phyloP scores from a whole-genome alignment of 371 early-diverging fungal species.

The Rhizopus microsporus region DNA sequence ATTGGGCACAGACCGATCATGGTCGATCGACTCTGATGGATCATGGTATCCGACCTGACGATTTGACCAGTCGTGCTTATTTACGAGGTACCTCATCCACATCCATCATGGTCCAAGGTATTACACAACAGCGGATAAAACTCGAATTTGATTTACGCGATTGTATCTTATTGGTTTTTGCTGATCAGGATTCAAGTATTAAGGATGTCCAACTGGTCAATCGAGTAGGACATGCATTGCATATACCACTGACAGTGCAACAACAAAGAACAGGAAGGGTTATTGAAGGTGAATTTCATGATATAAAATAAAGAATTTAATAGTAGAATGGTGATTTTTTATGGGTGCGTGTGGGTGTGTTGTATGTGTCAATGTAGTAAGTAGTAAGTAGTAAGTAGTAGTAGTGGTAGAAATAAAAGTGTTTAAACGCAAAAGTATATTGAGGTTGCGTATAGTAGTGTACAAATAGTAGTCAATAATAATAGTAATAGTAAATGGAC shows the following conservation, averaged over 20 bases:
- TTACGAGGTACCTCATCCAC: slow-evolving; percentile 7
- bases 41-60: slow-evolving; percentile 16
- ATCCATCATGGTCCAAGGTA: neutral
- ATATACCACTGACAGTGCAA: slow-evolving; percentile 1
- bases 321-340: neutral
- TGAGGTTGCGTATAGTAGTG: too few species aligned
- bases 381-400: too few species aligned
- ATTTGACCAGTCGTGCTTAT: slow-evolving; percentile 6
- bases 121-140: slow-evolving; percentile 12
- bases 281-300: slow-evolving; percentile 32
- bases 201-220: slow-evolving; percentile 19
- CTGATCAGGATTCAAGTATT: neutral
- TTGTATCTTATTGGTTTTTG: slow-evolving; percentile 3
- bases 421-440: too few species aligned
- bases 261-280: slow-evolving; percentile 19
- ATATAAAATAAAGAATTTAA: slow-evolving; percentile 14
- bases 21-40: slow-evolving; percentile 13
- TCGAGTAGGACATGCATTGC: slow-evolving; percentile 8
- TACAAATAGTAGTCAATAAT: too few species aligned
- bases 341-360: neutral
- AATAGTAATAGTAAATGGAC: too few species aligned
- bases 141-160: slow-evolving; percentile 21
- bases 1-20: slow-evolving; percentile 13
- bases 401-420: too few species aligned
- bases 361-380: too few species aligned